A percentile compares a stretch with the other conserved stretches of the same genome.
These are phyloP conservation scores for Glarea lozoyensis DNA, from an alignment of 495 filamentous ascomycete species.

Conservation along the genomic window DNA sequence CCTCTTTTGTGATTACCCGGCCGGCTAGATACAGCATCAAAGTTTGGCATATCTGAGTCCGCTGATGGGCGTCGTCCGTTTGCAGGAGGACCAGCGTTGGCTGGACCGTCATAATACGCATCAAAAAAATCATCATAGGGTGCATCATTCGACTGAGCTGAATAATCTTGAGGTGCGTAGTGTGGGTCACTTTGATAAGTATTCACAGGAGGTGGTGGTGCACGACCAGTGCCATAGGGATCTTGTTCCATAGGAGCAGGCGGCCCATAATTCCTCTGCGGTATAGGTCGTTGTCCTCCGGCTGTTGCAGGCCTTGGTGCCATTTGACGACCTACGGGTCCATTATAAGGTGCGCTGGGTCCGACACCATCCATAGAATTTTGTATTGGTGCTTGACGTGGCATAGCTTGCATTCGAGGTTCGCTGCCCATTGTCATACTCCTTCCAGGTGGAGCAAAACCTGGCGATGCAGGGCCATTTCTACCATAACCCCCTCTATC, in stretches of 20 bases:
- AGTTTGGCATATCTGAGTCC: conserved; percentile 62
- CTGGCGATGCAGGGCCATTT: conserved; percentile 12
- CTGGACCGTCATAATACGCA: conserved; percentile 39
- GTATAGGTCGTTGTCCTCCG: conserved; percentile 35
- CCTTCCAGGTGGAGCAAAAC: conserved; percentile 20
- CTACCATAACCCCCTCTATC: conserved; percentile 18
- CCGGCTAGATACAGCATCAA: conserved; percentile 51
- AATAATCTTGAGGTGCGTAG: conserved; percentile 6
- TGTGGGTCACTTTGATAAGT: no score
- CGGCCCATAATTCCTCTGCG: conserved; percentile 34
- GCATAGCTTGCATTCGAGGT: conserved; percentile 8
- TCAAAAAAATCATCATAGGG: conserved; percentile 46
- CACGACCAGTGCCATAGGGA: conserved; percentile 8
- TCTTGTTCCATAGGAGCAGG: conserved; percentile 18
- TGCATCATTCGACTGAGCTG: conserved; percentile 4
- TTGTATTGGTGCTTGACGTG: conserved; percentile 10
- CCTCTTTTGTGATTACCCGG: conserved; percentile 3
- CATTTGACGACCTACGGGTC: conserved; percentile 32
- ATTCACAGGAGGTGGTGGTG: no score
- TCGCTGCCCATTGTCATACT: conserved; percentile 23
- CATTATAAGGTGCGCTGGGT: conserved; percentile 32
- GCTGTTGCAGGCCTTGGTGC: conserved; percentile 41
- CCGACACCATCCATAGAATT: conserved; percentile 22
- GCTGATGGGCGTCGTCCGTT: conserved; percentile 14
- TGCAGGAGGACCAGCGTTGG: not conserved